A percentile compares a stretch with the other conserved stretches of the same genome.
These are phyloP conservation scores for Nannochloropsis gaditana DNA, from an alignment of 108 stramenopile genomes.

Conservation along the genomic window DNA sequence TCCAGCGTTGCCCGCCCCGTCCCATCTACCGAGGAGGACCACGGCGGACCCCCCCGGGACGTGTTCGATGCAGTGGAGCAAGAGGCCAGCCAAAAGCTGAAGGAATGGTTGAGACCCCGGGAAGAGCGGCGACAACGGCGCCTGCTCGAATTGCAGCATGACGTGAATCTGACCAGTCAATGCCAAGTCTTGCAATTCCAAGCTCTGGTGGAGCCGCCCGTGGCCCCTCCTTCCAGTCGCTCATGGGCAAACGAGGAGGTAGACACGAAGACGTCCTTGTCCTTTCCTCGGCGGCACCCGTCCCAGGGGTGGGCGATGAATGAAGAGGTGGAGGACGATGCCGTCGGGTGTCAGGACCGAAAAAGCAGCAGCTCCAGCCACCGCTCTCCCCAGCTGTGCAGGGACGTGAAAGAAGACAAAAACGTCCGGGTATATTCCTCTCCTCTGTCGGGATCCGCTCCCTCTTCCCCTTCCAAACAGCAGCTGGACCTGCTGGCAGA, in stretches of 20 bases:
- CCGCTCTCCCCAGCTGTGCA: background rate
- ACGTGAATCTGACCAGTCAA: background rate
- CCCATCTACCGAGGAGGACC: background rate
- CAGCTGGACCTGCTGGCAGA: background rate
- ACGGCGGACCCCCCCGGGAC: background rate
- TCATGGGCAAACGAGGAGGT: background rate
- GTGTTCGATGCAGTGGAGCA: background rate
- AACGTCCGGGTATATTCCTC: background rate
- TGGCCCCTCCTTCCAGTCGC: background rate
- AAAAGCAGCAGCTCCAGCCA: background rate
- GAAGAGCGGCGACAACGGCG: background rate
- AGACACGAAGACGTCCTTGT: background rate
- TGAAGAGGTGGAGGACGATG: background rate
- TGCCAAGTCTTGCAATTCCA: background rate
- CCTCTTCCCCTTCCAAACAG: background rate
- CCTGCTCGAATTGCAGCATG: background rate
- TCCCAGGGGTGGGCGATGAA: background rate
- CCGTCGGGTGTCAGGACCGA: background rate
- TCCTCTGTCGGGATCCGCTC: background rate
- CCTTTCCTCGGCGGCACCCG: background rate
- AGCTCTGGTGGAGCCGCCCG: background rate
- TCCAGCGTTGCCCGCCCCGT: background rate
- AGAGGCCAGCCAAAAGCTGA: background rate
- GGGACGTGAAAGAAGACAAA: background rate
- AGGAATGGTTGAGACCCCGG: background rate